phyloP scores from a whole-genome alignment of 1,284 basidiomycete genomes.

The Takashimella tepidaria region DNA sequence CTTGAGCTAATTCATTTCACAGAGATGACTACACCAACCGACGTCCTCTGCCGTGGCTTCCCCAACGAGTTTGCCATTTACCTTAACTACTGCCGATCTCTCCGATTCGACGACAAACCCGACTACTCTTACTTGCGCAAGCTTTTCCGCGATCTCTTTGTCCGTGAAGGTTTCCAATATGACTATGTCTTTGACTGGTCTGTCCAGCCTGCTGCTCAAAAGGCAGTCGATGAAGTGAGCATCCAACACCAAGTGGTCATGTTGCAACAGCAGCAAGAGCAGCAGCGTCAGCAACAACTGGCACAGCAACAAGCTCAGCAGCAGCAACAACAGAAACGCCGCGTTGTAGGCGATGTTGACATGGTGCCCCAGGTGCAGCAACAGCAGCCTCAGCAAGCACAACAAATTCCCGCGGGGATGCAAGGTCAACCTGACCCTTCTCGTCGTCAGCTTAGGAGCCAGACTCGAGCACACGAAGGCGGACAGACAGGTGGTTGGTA shows the following conservation, averaged over 20 bases:
- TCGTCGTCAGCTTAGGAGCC: constrained; percentile 36
- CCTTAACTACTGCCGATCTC: constrained; percentile 92
- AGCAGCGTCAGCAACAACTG: constrained; percentile 4
- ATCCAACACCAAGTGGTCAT: constrained; percentile 5
- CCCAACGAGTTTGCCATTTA: constrained; percentile 97
- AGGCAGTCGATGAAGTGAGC: constrained; percentile 5
- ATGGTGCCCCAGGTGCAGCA: constrained; percentile 14
- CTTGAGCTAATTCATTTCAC: too few relatives aligned
- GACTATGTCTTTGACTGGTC: constrained; percentile 99
- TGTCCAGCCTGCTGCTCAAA: constrained; percentile 57
- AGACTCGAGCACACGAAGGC: constrained; percentile 33
- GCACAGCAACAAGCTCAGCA: constrained; percentile 12
- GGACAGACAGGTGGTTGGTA: constrained; percentile 31
- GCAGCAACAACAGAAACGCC: constrained; percentile 18
- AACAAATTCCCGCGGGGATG: neutral
- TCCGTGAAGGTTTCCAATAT: constrained; percentile 94
- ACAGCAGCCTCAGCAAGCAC: constrained; percentile 2
- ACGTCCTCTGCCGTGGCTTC: constrained; percentile 91
- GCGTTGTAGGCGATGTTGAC: constrained; percentile 9
- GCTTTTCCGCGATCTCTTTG: constrained; percentile 94
- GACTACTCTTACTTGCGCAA: constrained; percentile 98
- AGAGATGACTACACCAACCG: constrained; percentile 97
- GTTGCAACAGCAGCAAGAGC: constrained; percentile 11
- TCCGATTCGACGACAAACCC: constrained; percentile 96
- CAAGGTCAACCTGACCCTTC: constrained; percentile 6